Percentiles rank a stretch among this genome's conserved stretches.
Evolutionary conservation across 2,329 filamentous ascomycete genomes (phyloP).

Genomic region (Colletotrichum sp.): DNA sequence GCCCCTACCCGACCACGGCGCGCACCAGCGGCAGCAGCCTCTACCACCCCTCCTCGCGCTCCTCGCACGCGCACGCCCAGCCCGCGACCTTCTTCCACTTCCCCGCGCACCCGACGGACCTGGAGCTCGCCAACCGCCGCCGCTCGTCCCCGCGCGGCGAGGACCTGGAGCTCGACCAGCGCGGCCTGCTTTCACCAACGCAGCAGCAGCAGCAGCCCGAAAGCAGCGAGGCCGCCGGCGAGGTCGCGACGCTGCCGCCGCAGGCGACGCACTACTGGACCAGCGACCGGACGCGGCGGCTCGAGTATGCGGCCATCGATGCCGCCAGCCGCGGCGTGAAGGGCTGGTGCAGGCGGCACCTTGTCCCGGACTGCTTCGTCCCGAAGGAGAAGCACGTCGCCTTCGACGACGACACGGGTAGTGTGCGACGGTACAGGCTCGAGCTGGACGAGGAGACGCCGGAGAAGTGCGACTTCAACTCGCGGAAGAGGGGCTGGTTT

Average conservation of each 20-base stretch:
- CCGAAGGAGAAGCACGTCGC: constrained; percentile 54
- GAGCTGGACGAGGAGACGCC: constrained; percentile 41
- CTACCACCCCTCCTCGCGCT: constrained; percentile 10
- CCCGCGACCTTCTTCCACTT: constrained; percentile 54
- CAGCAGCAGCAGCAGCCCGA: constrained; percentile 12
- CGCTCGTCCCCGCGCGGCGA: background rate
- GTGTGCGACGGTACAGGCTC: constrained; percentile 67
- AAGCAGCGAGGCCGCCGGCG: constrained; percentile 20
- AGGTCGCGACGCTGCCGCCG: constrained; percentile 44
- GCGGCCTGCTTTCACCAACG: background rate
- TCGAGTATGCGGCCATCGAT: constrained; percentile 72
- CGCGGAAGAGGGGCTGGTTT: constrained; percentile 3
- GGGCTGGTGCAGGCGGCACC: constrained; percentile 62
- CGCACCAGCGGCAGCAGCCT: constrained; percentile 11
- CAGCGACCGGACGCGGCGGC: constrained; percentile 64
- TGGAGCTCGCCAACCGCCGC: constrained; percentile 18
- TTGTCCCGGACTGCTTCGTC: constrained; percentile 67
- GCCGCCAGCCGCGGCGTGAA: constrained; percentile 64
- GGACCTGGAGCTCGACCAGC: constrained; percentile 26
- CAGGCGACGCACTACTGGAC: constrained; percentile 73
- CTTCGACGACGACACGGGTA: constrained; percentile 68
- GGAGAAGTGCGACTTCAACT: constrained; percentile 1
- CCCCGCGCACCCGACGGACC: constrained; percentile 45
- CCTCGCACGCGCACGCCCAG: constrained; percentile 23
- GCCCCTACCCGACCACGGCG: constrained; percentile 24